These are phyloP conservation scores for Lachancea sp. DNA, from an alignment of 805 yeast species.

Conservation along the genomic window DNA sequence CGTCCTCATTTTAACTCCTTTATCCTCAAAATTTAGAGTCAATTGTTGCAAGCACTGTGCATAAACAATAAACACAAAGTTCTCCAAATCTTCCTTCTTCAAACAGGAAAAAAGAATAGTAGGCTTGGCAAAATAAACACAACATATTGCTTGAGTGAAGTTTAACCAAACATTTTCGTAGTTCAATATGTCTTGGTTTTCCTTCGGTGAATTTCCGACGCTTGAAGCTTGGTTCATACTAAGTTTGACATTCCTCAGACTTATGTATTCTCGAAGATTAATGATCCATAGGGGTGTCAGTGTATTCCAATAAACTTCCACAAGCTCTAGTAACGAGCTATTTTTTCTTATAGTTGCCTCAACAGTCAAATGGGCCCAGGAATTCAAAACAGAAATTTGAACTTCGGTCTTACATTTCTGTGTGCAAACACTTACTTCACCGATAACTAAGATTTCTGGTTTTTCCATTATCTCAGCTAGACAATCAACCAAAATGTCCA, in stretches of 20 bases:
- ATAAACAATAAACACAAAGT: slow-evolving; percentile 71
- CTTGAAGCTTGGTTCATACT: neutral
- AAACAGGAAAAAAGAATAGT: slow-evolving; percentile 41
- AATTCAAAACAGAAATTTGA: slow-evolving; percentile 54
- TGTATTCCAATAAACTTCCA: slow-evolving; percentile 49
- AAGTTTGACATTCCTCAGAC: neutral
- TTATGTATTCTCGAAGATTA: slow-evolving; percentile 55
- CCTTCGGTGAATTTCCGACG: neutral
- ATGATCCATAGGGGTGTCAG: slow-evolving; percentile 77
- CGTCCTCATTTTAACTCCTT: slow-evolving; percentile 32
- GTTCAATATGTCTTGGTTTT: neutral
- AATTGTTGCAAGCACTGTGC: slow-evolving; percentile 79
- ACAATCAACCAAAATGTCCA: slow-evolving; percentile 58
- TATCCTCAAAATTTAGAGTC: slow-evolving; percentile 36
- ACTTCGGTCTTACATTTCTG: slow-evolving; percentile 45
- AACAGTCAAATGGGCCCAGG: slow-evolving; percentile 63
- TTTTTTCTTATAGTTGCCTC: slow-evolving; percentile 24
- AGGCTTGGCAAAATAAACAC: slow-evolving; percentile 49
- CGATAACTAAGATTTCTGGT: slow-evolving; percentile 40
- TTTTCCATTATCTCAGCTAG: slow-evolving; percentile 46
- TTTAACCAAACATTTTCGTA: slow-evolving; percentile 57
- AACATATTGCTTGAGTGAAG: slow-evolving; percentile 67
- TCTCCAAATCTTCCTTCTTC: slow-evolving; percentile 46
- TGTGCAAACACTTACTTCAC: slow-evolving; percentile 46
- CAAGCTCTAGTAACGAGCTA: slow-evolving; percentile 41